These are phyloP conservation scores for Skeletonema tropicum DNA, from an alignment of 108 stramenopile genomes.

Conservation along the genomic window DNA sequence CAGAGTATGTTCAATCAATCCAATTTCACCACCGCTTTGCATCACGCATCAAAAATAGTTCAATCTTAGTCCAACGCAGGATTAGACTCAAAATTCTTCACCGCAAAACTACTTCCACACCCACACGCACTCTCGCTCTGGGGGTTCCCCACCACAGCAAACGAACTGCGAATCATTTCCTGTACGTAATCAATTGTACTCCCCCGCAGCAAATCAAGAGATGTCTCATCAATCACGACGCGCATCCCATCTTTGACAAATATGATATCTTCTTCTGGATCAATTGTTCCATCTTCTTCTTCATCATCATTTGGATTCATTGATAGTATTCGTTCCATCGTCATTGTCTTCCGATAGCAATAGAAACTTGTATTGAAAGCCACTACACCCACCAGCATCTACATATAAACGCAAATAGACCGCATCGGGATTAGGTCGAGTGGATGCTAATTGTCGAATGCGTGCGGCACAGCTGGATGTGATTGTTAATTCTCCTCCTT, in stretches of 20 bases:
- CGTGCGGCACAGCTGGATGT: slow-evolving; percentile 47
- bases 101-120: slow-evolving; percentile 95
- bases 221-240: slow-evolving; percentile 73
- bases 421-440: slow-evolving; percentile 43
- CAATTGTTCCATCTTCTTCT: slow-evolving; percentile 56
- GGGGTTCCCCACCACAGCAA: slow-evolving; percentile 95
- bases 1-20: not conserved
- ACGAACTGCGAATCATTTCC: slow-evolving; percentile 96
- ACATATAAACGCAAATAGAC: slow-evolving; percentile 83
- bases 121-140: slow-evolving; percentile 97
- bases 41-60: not conserved
- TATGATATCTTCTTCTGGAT: slow-evolving; percentile 66
- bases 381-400: slow-evolving; percentile 90
- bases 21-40: not conserved
- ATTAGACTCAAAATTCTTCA: slow-evolving; percentile 94
- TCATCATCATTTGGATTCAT: slow-evolving; percentile 10
- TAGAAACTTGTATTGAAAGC: slow-evolving; percentile 90
- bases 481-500: slow-evolving; percentile 20
- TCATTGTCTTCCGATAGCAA: slow-evolving; percentile 32
- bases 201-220: slow-evolving; percentile 87
- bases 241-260: slow-evolving; percentile 40
- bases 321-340: not conserved
- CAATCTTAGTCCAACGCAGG: slow-evolving; percentile 70
- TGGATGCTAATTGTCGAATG: slow-evolving; percentile 43
- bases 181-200: slow-evolving; percentile 92